Evolutionary conservation across 805 yeast species (phyloP).

Genomic region (Wickerhamiella qilinensis): DNA sequence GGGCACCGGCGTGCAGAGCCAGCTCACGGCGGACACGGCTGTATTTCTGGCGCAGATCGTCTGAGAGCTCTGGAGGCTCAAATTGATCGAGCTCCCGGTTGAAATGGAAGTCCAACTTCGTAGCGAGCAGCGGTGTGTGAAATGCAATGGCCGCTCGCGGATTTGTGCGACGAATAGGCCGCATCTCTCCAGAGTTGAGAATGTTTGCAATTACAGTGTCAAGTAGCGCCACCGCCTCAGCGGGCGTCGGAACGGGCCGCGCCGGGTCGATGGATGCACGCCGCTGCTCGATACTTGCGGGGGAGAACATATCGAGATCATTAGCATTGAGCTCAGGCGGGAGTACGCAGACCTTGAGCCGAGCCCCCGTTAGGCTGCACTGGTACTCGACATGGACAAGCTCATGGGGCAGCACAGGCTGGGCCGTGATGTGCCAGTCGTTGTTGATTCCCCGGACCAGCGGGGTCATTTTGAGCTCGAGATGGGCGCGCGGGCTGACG

Average conservation of each 20-base stretch:
- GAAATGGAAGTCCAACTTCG: constrained; percentile 14
- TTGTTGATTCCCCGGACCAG: not conserved
- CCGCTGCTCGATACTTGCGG: too few relatives aligned
- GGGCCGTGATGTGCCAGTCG: constrained; percentile 9
- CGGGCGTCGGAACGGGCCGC: too few relatives aligned
- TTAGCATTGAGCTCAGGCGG: constrained; percentile 26
- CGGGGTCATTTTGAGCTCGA: constrained; percentile 10
- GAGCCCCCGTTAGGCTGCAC: constrained; percentile 14
- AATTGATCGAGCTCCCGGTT: constrained; percentile 5
- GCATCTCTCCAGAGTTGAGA: constrained; percentile 31
- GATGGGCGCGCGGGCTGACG: constrained; percentile 11
- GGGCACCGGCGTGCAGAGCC: not conserved
- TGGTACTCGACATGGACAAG: constrained; percentile 3
- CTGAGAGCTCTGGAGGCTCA: not conserved
- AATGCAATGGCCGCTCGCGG: constrained; percentile 39
- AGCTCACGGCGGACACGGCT: not conserved
- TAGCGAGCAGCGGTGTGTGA: constrained; percentile 34
- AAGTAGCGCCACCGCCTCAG: constrained; percentile 44
- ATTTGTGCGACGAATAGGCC: constrained; percentile 38
- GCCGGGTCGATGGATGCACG: too few relatives aligned
- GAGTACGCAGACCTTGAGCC: constrained; percentile 10
- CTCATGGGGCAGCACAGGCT: constrained; percentile 6
- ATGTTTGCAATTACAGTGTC: constrained; percentile 57
- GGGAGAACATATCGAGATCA: too few relatives aligned
- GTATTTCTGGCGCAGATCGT: not conserved